Conservation (phyloP, 768 basidiomycete species). For the Russula dissimulans region DNA sequence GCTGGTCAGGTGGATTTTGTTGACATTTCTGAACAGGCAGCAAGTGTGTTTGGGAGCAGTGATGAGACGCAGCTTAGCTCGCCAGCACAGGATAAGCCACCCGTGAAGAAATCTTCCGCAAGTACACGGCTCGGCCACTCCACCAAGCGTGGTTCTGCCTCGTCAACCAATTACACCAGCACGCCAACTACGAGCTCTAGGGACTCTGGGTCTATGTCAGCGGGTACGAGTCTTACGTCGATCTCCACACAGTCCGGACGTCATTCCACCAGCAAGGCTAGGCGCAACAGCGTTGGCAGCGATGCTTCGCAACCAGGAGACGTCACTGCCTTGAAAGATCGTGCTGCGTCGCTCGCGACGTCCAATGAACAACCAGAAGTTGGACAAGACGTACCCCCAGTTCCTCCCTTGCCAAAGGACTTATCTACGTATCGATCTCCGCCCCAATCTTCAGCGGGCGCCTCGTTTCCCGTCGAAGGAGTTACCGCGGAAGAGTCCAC, state of each 20-base stretch:
- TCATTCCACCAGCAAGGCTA: constrained; percentile 53
- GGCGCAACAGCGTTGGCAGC: constrained; percentile 79
- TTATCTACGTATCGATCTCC: constrained; percentile 69
- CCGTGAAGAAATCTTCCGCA: constrained; percentile 51
- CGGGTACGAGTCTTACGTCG: constrained; percentile 69
- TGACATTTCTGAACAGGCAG: constrained; percentile 36
- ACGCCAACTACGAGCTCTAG: constrained; percentile 71
- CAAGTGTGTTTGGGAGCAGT: constrained; percentile 40
- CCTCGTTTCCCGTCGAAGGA: constrained; percentile 38
- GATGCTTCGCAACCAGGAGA: constrained; percentile 71
- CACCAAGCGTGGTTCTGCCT: constrained; percentile 83
- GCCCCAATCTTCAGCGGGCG: constrained; percentile 46
- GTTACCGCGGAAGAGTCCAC: constrained; percentile 33
- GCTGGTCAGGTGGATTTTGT: constrained; percentile 29
- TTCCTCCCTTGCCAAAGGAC: constrained; percentile 89
- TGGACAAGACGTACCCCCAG: constrained; percentile 66
- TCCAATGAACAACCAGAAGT: constrained; percentile 55
- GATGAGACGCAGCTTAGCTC: constrained; percentile 38
- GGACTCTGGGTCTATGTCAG: constrained; percentile 78
- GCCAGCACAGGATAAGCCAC: constrained; percentile 48
- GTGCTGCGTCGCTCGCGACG: constrained; percentile 49
- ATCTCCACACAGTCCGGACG: constrained; percentile 63
- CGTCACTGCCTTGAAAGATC: constrained; percentile 53
- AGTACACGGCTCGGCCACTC: constrained; percentile 64
- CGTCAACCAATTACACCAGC: constrained; percentile 77